Percentiles rank a stretch among this genome's conserved stretches.
phyloP scores from a whole-genome alignment of 805 yeast genomes.

The Suhomyces sp. region DNA sequence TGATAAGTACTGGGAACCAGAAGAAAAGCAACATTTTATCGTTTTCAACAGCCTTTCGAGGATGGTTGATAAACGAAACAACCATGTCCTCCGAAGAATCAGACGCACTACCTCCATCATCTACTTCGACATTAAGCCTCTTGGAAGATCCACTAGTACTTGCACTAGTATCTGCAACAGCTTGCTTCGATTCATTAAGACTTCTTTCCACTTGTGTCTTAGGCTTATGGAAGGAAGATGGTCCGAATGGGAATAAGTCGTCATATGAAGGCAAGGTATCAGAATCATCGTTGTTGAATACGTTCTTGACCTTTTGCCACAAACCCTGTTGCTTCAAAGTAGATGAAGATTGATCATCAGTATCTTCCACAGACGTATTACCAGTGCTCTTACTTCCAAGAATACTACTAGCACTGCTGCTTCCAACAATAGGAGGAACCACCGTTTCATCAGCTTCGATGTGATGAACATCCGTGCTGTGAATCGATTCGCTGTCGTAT shows the following conservation, averaged over 20 bases:
- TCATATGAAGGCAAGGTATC: conserved; percentile 65
- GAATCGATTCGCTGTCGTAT: conserved; percentile 12
- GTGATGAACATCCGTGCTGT: background rate
- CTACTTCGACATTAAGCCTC: conserved; percentile 16
- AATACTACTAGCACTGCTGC: background rate
- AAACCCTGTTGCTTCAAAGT: conserved; percentile 22
- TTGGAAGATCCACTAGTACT: conserved; percentile 7
- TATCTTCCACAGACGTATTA: background rate
- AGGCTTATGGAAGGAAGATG: conserved; percentile 25
- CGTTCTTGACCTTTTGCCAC: conserved; percentile 46
- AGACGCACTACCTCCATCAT: conserved; percentile 34
- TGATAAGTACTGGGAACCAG: conserved; percentile 79
- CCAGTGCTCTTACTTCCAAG: background rate
- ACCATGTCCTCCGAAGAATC: conserved; percentile 47
- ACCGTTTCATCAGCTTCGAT: background rate
- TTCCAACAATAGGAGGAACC: too few relatives aligned
- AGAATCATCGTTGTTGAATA: conserved; percentile 34
- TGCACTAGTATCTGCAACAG: too few relatives aligned
- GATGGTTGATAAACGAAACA: conserved; percentile 41
- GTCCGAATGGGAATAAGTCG: conserved; percentile 65
- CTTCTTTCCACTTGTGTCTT: conserved; percentile 33
- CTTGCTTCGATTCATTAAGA: conserved; percentile 26
- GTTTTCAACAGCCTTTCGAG: conserved; percentile 53
- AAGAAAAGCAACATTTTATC: conserved; percentile 85
- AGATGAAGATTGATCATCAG: conserved; percentile 4